Percentiles rank a stretch among this genome's conserved stretches.
Conservation (phyloP, 768 basidiomycete species). For the Kwoniella newhampshirensis region DNA sequence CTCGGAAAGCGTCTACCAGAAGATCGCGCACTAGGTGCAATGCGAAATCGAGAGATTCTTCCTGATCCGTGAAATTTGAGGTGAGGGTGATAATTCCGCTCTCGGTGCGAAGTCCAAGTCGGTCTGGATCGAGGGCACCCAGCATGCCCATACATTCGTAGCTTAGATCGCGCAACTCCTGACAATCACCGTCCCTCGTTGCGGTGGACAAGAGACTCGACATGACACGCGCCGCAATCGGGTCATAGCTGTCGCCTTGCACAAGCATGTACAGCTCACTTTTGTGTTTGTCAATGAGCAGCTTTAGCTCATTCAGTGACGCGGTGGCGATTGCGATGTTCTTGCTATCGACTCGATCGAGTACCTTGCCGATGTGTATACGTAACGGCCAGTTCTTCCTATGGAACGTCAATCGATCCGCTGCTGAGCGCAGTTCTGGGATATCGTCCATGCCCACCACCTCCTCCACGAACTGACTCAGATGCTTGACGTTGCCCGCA, state of each 20-base stretch:
- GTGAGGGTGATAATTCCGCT: conserved; percentile 67
- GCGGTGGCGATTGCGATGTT: conserved; percentile 74
- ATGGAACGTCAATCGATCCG: conserved; percentile 31
- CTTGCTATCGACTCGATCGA: conserved; percentile 74
- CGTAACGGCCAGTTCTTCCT: conserved; percentile 61
- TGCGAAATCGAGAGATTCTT: conserved; percentile 74
- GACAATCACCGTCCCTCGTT: conserved; percentile 74
- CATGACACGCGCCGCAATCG: conserved; percentile 68
- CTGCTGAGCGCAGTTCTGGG: conserved; percentile 58
- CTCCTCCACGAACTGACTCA: conserved; percentile 66
- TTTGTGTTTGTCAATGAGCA: conserved; percentile 60
- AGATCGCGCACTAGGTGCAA: conserved; percentile 80
- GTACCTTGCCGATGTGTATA: conserved; percentile 63
- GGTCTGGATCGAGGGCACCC: conserved; percentile 92
- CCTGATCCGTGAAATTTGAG: conserved; percentile 75
- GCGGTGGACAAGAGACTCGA: conserved; percentile 67
- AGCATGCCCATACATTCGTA: conserved; percentile 89
- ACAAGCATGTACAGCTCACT: conserved; percentile 63
- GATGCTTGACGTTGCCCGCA: conserved; percentile 61
- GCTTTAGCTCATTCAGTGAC: conserved; percentile 72
- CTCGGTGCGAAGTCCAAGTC: conserved; percentile 69
- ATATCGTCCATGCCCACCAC: conserved; percentile 75
- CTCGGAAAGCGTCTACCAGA: conserved; percentile 83
- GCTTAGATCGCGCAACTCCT: conserved; percentile 67
- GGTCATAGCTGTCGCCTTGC: conserved; percentile 83